A percentile compares a stretch with the other conserved stretches of the same genome.
Evolutionary conservation across 1,139 yeast genomes (phyloP).

Genomic region (Arxiozyma bovina): DNA sequence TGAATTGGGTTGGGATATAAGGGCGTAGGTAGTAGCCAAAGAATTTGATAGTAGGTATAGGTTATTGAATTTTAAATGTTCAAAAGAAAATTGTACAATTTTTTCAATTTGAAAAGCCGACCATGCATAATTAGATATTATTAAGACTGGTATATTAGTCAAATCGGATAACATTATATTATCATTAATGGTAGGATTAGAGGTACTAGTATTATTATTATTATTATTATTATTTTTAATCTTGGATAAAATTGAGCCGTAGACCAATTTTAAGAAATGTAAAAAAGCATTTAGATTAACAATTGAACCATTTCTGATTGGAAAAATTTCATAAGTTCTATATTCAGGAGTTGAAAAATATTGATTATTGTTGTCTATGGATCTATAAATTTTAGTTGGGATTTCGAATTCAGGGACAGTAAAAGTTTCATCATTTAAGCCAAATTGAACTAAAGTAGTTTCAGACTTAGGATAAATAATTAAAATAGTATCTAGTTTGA

Average conservation of each 20-base stretch:
- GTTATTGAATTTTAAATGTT: constrained; percentile 62
- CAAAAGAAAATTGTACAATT: constrained; percentile 74
- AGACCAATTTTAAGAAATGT: constrained; percentile 52
- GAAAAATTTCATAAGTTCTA: constrained; percentile 44
- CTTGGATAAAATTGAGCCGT: constrained; percentile 45
- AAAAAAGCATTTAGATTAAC: constrained; percentile 62
- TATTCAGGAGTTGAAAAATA: constrained; percentile 15
- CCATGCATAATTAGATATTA: neutral
- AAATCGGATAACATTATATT: constrained; percentile 28
- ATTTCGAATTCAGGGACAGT: constrained; percentile 67
- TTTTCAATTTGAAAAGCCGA: neutral
- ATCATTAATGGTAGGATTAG: neutral
- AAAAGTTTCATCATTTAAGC: constrained; percentile 62
- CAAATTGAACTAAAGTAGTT: constrained; percentile 68
- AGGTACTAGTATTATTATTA: neutral
- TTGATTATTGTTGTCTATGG: constrained; percentile 27
- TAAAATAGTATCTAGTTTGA: constrained; percentile 37
- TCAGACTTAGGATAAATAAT: constrained; percentile 78
- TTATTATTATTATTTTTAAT: constrained; percentile 35
- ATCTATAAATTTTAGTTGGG: constrained; percentile 66
- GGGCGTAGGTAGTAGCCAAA: constrained; percentile 66
- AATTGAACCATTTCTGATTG: constrained; percentile 56
- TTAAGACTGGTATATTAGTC: constrained; percentile 39
- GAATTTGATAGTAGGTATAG: constrained; percentile 62
- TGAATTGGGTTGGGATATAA: constrained; percentile 52